Conservation (phyloP, 768 basidiomycete genomes). For the Macrolepiota albuminosa region DNA sequence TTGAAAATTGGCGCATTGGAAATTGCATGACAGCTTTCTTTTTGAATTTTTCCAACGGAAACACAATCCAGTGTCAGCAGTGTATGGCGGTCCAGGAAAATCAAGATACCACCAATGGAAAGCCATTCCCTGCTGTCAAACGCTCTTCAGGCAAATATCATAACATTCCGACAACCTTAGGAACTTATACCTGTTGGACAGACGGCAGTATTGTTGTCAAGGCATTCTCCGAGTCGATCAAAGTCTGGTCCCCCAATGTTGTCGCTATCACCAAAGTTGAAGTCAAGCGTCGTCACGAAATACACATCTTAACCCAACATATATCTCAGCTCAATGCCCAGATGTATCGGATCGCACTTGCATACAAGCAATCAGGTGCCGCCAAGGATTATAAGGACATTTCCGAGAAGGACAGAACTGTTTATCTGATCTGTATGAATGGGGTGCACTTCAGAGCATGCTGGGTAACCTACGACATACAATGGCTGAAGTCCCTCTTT, state of each 20-base stretch:
- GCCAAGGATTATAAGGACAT: neutral
- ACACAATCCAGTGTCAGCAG: too few species aligned
- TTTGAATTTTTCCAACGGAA: too few species aligned
- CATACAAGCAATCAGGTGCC: neutral
- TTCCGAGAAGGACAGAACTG: neutral
- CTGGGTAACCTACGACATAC: neutral
- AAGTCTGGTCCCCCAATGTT: neutral
- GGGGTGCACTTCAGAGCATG: neutral
- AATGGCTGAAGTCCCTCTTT: neutral
- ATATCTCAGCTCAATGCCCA: conserved; percentile 3
- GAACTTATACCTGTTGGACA: neutral
- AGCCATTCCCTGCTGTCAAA: neutral
- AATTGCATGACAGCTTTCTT: too few species aligned
- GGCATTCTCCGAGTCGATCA: neutral
- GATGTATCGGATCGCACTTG: neutral
- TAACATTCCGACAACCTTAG: neutral
- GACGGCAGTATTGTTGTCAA: neutral
- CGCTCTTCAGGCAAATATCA: neutral
- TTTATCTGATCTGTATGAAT: neutral
- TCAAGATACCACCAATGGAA: neutral
- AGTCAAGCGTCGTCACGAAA: neutral
- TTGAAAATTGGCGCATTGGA: too few species aligned
- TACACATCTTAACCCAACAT: neutral
- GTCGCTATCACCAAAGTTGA: neutral
- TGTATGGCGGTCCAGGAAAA: neutral